phyloP scores from a whole-genome alignment of 2,329 filamentous ascomycete species.

The Cadophora sp. region DNA sequence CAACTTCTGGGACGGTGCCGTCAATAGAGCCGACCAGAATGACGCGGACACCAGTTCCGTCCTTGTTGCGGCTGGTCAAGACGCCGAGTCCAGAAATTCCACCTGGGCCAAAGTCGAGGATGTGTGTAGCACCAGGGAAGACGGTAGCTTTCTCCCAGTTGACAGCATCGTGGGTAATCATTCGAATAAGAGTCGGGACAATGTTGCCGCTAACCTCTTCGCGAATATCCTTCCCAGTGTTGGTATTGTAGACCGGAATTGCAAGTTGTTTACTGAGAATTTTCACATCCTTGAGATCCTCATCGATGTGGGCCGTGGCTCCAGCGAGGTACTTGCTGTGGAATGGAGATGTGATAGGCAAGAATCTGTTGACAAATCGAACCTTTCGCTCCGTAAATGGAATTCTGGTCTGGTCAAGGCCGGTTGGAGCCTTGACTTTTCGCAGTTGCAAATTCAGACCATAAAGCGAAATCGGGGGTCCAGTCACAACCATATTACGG shows the following conservation, averaged over 20 bases:
- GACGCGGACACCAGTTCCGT: constrained; percentile 95
- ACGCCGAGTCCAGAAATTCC: constrained; percentile 96
- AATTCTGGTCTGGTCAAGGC: constrained; percentile 91
- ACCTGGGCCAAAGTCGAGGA: constrained; percentile 95
- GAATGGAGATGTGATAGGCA: constrained; percentile 97
- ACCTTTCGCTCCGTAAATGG: constrained; percentile 96
- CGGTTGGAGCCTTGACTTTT: constrained; percentile 98
- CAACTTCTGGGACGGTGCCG: constrained; percentile 87
- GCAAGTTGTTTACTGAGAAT: constrained; percentile 77
- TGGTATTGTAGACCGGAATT: constrained; percentile 90
- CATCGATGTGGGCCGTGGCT: constrained; percentile 81
- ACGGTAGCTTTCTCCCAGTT: constrained; percentile 96
- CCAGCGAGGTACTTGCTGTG: constrained; percentile 92
- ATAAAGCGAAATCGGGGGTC: constrained; percentile 93
- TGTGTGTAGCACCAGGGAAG: constrained; percentile 90
- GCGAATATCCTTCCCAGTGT: constrained; percentile 85
- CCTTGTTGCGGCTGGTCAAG: constrained; percentile 98
- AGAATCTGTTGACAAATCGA: constrained; percentile 94
- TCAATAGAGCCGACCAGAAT: constrained; percentile 94
- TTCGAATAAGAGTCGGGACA: constrained; percentile 83
- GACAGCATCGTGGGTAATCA: constrained; percentile 94
- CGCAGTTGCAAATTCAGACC: constrained; percentile 94
- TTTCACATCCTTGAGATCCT: constrained; percentile 83
- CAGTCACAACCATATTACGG: constrained; percentile 95
- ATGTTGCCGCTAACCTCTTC: constrained; percentile 75